phyloP scores from a whole-genome alignment of 148 eudicot species.

The Rhododendron williamsianum region DNA sequence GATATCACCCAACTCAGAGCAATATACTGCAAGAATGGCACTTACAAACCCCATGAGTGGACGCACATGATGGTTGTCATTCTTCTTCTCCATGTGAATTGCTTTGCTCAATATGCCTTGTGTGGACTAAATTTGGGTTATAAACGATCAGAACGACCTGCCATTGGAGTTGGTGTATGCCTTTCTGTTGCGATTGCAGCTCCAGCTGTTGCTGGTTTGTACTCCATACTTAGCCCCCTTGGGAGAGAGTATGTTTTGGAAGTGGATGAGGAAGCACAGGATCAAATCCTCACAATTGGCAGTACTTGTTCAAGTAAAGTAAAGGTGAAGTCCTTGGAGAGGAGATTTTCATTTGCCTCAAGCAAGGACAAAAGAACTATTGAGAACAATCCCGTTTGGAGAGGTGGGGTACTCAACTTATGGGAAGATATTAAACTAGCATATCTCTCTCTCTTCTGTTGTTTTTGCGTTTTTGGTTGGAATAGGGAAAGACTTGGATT shows the following conservation, averaged over 20 bases:
- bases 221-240: conserved; percentile 65
- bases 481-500: conserved; percentile 92
- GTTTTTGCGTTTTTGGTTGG: conserved; percentile 93
- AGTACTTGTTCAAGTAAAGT: conserved; percentile 18
- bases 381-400: conserved; percentile 57
- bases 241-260: conserved; percentile 59
- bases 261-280: conserved; percentile 64
- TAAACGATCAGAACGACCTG: conserved; percentile 57
- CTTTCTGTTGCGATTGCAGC: conserved; percentile 78
- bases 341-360: conserved; percentile 51
- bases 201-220: conserved; percentile 72
- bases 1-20: conserved; percentile 58
- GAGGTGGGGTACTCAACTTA: conserved; percentile 66
- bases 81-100: conserved; percentile 40
- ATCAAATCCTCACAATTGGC: conserved; percentile 17
- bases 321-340: conserved; percentile 34
- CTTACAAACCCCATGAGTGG: conserved; percentile 85
- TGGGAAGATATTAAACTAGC: conserved; percentile 84
- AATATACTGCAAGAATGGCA: conserved; percentile 76
- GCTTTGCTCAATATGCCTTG: conserved; percentile 61
- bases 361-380: conserved; percentile 33
- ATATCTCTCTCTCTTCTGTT: conserved; percentile 65
- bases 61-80: conserved; percentile 56
- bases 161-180: conserved; percentile 62
- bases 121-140: conserved; percentile 68